A percentile compares a stretch with the other conserved stretches of the same genome.
Evolutionary conservation across 495 filamentous ascomycete species (phyloP).

Genomic region (Aspergillus panamensis): DNA sequence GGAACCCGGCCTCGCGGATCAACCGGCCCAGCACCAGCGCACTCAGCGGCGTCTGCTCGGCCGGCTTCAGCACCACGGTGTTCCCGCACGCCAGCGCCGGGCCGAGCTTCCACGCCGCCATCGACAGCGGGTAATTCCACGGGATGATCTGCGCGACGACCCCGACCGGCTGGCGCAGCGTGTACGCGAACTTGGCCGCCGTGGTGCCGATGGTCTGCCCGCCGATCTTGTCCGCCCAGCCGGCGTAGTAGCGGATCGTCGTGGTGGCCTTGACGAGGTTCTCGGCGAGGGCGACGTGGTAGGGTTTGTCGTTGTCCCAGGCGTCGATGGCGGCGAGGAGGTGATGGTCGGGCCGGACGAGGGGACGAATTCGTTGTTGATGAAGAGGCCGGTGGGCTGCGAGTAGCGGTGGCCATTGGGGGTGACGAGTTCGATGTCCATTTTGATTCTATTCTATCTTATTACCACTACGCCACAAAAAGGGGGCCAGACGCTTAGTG

Average conservation of each 20-base stretch:
- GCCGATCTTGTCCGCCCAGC: constrained; percentile 88
- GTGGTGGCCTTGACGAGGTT: constrained; percentile 68
- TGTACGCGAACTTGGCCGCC: constrained; percentile 80
- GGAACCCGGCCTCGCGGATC: constrained; percentile 84
- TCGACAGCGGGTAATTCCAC: constrained; percentile 85
- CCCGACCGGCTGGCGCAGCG: constrained; percentile 80
- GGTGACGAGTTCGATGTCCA: constrained; percentile 61
- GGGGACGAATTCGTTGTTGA: constrained; percentile 89
- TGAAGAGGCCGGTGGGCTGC: constrained; percentile 83
- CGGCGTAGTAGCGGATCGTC: constrained; percentile 80
- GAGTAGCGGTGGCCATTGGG: constrained; percentile 83
- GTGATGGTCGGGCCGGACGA: constrained; percentile 68
- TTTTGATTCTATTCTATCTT: no score
- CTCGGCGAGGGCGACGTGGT: constrained; percentile 64
- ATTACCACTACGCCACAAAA: no score
- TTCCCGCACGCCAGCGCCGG: constrained; percentile 86
- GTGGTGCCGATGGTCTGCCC: constrained; percentile 84
- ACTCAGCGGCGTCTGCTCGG: constrained; percentile 87
- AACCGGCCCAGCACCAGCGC: constrained; percentile 74
- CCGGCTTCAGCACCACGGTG: constrained; percentile 81
- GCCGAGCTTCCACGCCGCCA: constrained; percentile 91
- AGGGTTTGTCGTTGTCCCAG: constrained; percentile 90
- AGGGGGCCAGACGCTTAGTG: no score
- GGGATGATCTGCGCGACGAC: constrained; percentile 92
- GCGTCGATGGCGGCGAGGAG: constrained; percentile 85